These are phyloP conservation scores for Piper longum DNA, from an alignment of 164 flowering plant genomes.

Conservation along the genomic window DNA sequence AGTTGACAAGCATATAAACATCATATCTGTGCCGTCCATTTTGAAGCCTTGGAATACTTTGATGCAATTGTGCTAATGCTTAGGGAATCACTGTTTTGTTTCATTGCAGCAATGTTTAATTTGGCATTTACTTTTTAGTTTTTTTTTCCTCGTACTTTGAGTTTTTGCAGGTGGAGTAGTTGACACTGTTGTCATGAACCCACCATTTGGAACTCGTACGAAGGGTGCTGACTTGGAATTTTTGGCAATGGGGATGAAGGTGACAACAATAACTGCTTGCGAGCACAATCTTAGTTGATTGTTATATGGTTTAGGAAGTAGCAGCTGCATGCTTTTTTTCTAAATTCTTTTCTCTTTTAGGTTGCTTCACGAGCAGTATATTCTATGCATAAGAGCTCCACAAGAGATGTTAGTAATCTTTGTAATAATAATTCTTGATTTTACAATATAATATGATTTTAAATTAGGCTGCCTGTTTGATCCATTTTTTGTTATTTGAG, in stretches of 20 bases:
- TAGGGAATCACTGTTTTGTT: conserved; percentile 5
- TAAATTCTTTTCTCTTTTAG: conserved; percentile 16
- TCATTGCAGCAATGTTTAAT: too few species aligned
- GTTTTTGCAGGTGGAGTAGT: conserved; percentile 38
- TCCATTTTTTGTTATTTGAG: background rate
- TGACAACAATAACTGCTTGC: conserved; percentile 5
- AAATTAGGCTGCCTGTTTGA: background rate
- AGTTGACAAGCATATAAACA: too few species aligned
- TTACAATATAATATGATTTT: background rate
- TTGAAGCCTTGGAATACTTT: background rate
- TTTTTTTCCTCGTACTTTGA: conserved; percentile 4
- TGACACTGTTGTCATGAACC: conserved; percentile 94
- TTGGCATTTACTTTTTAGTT: background rate
- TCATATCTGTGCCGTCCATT: background rate
- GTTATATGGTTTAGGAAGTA: background rate
- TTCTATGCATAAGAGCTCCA: conserved; percentile 96
- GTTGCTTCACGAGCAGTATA: conserved; percentile 86
- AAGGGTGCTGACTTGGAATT: conserved; percentile 96
- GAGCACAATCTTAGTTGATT: background rate
- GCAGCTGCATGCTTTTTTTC: background rate
- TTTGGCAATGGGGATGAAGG: conserved; percentile 61
- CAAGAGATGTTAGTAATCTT: conserved; percentile 68
- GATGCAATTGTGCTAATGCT: background rate
- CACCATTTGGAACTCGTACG: conserved; percentile 91
- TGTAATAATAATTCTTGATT: background rate